Evolutionary conservation across 2,329 filamentous ascomycete species (phyloP).

Genomic region (Beauveria asiatica): DNA sequence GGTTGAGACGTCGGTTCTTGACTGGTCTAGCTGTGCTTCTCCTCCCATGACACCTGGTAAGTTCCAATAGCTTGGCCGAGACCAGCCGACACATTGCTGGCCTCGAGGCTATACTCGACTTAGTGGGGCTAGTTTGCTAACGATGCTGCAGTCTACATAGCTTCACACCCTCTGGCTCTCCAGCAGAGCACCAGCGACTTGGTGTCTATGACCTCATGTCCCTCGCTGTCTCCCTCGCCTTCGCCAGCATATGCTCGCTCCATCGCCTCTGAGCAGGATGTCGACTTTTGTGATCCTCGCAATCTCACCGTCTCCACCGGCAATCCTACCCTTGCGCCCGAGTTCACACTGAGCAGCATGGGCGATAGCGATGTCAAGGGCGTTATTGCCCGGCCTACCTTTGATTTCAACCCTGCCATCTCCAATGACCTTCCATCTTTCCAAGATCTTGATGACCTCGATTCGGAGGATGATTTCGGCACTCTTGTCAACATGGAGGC

Average conservation of each 20-base stretch:
- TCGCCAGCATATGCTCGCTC: constrained; percentile 63
- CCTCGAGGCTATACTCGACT: neutral
- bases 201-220: constrained; percentile 66
- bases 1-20: constrained; percentile 64
- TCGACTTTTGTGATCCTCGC: constrained; percentile 86
- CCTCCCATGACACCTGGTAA: constrained; percentile 87
- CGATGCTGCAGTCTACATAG: constrained; percentile 38
- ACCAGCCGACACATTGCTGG: neutral
- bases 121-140: constrained; percentile 24
- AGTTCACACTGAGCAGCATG: constrained; percentile 60
- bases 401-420: constrained; percentile 40
- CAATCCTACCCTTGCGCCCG: constrained; percentile 43
- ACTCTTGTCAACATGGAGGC: constrained; percentile 59
- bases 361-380: constrained; percentile 53
- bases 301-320: constrained; percentile 65
- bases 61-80: constrained; percentile 27
- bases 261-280: constrained; percentile 59
- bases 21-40: constrained; percentile 70
- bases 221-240: constrained; percentile 80
- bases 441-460: constrained; percentile 80
- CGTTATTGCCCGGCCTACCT: constrained; percentile 35
- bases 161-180: constrained; percentile 49
- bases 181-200: constrained; percentile 59
- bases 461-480: constrained; percentile 82
- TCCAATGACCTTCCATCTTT: constrained; percentile 61